Evolutionary conservation across 768 basidiomycete species (phyloP).

Genomic region (Kwoniella sp.): DNA sequence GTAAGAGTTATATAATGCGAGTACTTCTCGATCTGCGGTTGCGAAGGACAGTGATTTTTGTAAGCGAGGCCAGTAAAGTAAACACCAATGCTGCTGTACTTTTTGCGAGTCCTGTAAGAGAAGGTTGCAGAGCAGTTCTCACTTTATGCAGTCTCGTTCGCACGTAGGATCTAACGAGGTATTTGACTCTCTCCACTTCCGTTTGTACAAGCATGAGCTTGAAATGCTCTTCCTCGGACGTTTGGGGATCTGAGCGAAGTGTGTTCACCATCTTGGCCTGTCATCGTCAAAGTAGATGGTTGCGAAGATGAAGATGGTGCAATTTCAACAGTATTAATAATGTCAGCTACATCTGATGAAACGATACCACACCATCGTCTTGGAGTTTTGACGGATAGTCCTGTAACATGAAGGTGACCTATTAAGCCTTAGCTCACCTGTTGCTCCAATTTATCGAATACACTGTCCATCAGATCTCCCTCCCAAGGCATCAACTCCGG

Average conservation of each 20-base stretch:
- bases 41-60: no score
- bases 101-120: no score
- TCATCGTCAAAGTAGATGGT: not conserved
- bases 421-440: conserved; percentile 40
- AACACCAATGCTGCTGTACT: not conserved
- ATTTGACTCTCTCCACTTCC: conserved; percentile 91
- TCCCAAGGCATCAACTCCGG: conserved; percentile 50
- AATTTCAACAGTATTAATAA: no score
- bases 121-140: conserved; percentile 9
- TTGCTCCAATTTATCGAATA: conserved; percentile 54
- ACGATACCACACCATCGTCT: no score
- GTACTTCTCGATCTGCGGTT: conserved; percentile 81
- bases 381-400: no score
- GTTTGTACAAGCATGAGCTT: conserved; percentile 91
- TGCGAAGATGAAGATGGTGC: no score
- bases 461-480: conserved; percentile 49
- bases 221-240: conserved; percentile 90
- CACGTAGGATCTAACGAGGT: conserved; percentile 84
- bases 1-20: conserved; percentile 75
- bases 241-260: conserved; percentile 75
- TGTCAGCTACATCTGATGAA: no score
- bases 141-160: conserved; percentile 86
- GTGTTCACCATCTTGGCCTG: conserved; percentile 76
- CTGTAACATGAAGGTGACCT: no score
- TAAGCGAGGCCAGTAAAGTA: not conserved